Conservation (phyloP, 345 rosid genomes). For the Noccaea bulbosa region DNA sequence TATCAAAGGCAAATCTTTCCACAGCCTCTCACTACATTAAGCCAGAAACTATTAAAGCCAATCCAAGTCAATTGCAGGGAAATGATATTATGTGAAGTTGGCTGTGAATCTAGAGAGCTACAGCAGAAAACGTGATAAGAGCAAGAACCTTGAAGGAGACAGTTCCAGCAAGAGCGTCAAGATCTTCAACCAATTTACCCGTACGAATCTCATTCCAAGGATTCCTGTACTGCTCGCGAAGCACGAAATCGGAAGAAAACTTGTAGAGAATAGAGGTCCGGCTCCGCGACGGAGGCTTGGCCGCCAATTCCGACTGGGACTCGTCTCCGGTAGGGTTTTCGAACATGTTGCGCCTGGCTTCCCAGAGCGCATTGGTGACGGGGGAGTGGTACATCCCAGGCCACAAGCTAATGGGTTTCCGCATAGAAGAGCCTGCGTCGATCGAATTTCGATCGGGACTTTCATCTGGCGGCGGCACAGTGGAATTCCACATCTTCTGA, state of each 20-base stretch:
- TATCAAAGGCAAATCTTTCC: neutral
- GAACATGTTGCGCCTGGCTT: slow-evolving; percentile 73
- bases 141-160: slow-evolving; percentile 70
- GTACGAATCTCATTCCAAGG: slow-evolving; percentile 87
- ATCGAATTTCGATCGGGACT: slow-evolving; percentile 44
- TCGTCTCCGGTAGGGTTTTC: slow-evolving; percentile 45
- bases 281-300: slow-evolving; percentile 69
- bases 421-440: slow-evolving; percentile 81
- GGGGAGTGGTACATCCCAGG: slow-evolving; percentile 98
- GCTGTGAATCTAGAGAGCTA: neutral
- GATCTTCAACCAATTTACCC: slow-evolving; percentile 90
- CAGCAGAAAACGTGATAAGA: neutral
- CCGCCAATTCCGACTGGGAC: slow-evolving; percentile 43
- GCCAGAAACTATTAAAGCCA: neutral
- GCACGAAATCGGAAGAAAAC: slow-evolving; percentile 73
- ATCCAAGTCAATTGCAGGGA: neutral
- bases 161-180: slow-evolving; percentile 94
- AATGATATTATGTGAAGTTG: neutral
- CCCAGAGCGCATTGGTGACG: slow-evolving; percentile 91
- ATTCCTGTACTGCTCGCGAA: slow-evolving; percentile 82
- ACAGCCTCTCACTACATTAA: neutral
- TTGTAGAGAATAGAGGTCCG: slow-evolving; percentile 71
- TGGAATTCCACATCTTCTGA: slow-evolving; percentile 33
- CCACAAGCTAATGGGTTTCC: slow-evolving; percentile 87
- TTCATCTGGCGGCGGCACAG: neutral